These are phyloP conservation scores for Erysimum cheiranthoides DNA, from an alignment of 345 rosid genomes.

Conservation along the genomic window DNA sequence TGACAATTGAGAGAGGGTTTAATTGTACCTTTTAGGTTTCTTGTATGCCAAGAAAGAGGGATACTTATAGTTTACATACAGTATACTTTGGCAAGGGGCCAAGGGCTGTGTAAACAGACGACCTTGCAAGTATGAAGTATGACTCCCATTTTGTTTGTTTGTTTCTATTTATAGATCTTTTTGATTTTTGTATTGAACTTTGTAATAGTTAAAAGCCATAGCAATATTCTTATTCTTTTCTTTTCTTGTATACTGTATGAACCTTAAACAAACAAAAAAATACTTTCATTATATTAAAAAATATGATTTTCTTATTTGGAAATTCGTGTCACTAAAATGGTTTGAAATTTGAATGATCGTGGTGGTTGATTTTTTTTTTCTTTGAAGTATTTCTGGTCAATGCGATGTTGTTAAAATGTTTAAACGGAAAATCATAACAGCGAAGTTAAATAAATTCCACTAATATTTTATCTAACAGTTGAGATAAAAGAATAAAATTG, in stretches of 20 bases:
- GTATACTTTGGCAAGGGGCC: not conserved
- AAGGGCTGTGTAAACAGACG: not conserved
- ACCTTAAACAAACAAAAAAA: too few species aligned
- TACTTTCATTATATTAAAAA: not conserved
- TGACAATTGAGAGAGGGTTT: slow-evolving; percentile 46
- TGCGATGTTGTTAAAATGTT: too few species aligned
- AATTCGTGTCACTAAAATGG: not conserved
- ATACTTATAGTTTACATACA: not conserved
- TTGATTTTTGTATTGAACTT: slow-evolving; percentile 2
- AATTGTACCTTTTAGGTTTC: slow-evolving; percentile 25
- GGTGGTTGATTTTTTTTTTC: not conserved
- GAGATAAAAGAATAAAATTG: too few species aligned
- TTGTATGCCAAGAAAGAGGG: slow-evolving; percentile 28
- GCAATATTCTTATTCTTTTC: not conserved
- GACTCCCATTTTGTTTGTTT: slow-evolving; percentile 25
- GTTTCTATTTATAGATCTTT: slow-evolving; percentile 10
- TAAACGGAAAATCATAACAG: too few species aligned
- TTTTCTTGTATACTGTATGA: not conserved
- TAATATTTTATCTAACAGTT: too few species aligned
- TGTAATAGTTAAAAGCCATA: slow-evolving; percentile 24
- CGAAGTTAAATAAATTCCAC: too few species aligned
- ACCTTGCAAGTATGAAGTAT: slow-evolving; percentile 15
- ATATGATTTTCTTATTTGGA: not conserved
- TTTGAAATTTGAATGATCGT: not conserved
- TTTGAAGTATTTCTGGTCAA: too few species aligned